phyloP scores from a whole-genome alignment of 805 yeast genomes.

The Ogataea haglerorum region DNA sequence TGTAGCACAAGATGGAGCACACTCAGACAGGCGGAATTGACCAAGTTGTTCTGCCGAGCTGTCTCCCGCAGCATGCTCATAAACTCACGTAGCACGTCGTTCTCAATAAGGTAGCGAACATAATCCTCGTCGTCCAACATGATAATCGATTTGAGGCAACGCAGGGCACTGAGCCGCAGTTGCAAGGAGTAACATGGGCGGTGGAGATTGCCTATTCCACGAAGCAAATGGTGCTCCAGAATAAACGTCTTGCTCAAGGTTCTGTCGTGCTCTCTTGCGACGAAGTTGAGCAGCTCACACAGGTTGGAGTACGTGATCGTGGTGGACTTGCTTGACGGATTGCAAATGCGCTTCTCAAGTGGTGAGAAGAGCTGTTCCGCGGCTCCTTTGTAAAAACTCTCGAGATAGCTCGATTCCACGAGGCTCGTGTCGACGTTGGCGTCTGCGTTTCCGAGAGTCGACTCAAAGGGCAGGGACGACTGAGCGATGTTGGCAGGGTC shows the following conservation, averaged over 20 bases:
- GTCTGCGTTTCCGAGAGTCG: conserved; percentile 15
- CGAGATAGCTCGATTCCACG: conserved; percentile 37
- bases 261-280: conserved; percentile 62
- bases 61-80: conserved; percentile 48
- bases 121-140: conserved; percentile 61
- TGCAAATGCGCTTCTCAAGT: conserved; percentile 4
- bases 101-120: conserved; percentile 51
- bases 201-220: conserved; percentile 52
- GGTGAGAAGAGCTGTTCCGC: conserved; percentile 30
- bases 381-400: conserved; percentile 55
- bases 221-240: conserved; percentile 53
- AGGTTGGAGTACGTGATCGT: conserved; percentile 34
- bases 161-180: conserved; percentile 60
- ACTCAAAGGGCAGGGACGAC: conserved; percentile 12
- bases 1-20: conserved; percentile 33
- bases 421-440: conserved; percentile 10
- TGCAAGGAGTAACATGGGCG: conserved; percentile 43
- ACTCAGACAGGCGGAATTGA: conserved; percentile 74
- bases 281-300: conserved; percentile 69
- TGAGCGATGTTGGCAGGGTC: conserved; percentile 43
- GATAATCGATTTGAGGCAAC: conserved; percentile 65
- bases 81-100: conserved; percentile 48
- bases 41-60: conserved; percentile 52
- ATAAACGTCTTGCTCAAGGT: conserved; percentile 59
- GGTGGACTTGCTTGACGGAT: conserved; percentile 5